Conservation (phyloP, 2,329 filamentous ascomycete species). For the Aspergillus thermomutatus region DNA sequence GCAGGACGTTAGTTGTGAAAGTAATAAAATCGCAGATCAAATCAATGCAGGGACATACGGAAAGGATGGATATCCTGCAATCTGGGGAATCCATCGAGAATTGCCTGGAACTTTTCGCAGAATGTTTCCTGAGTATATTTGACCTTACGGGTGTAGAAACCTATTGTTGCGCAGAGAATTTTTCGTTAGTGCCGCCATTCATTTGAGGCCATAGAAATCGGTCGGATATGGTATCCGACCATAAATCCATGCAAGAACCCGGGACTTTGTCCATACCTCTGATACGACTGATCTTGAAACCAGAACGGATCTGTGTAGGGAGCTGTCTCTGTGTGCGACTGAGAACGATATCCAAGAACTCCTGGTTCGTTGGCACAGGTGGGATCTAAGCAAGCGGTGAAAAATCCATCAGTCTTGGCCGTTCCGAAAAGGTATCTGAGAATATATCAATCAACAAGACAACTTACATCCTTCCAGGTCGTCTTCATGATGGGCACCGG, state of each 20-base stretch:
- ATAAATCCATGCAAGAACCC: background rate
- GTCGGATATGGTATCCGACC: background rate
- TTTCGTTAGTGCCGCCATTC: slow-evolving; percentile 25
- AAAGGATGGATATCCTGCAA: slow-evolving; percentile 95
- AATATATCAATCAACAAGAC: background rate
- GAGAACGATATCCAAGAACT: slow-evolving; percentile 96
- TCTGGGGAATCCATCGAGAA: slow-evolving; percentile 89
- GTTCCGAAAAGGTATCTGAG: background rate
- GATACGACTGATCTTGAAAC: slow-evolving; percentile 95
- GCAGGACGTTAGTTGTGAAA: slow-evolving; percentile 15
- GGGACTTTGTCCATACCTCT: slow-evolving; percentile 46
- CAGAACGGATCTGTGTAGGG: slow-evolving; percentile 90
- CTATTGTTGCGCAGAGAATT: slow-evolving; percentile 39
- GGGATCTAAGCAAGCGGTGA: slow-evolving; percentile 56
- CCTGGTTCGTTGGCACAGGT: slow-evolving; percentile 85
- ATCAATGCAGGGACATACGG: slow-evolving; percentile 53
- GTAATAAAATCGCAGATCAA: slow-evolving; percentile 18
- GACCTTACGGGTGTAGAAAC: slow-evolving; percentile 96
- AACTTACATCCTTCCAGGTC: slow-evolving; percentile 55
- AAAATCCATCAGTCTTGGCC: slow-evolving; percentile 32
- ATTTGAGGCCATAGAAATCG: background rate
- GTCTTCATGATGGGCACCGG: slow-evolving; percentile 52
- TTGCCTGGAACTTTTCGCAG: slow-evolving; percentile 84
- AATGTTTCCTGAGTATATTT: slow-evolving; percentile 98
- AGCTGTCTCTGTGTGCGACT: slow-evolving; percentile 88